Evolutionary conservation across 2,329 filamentous ascomycete genomes (phyloP), one percentile per base, ranked within the genome.

Genomic region (Diaporthe vexans): DNA sequence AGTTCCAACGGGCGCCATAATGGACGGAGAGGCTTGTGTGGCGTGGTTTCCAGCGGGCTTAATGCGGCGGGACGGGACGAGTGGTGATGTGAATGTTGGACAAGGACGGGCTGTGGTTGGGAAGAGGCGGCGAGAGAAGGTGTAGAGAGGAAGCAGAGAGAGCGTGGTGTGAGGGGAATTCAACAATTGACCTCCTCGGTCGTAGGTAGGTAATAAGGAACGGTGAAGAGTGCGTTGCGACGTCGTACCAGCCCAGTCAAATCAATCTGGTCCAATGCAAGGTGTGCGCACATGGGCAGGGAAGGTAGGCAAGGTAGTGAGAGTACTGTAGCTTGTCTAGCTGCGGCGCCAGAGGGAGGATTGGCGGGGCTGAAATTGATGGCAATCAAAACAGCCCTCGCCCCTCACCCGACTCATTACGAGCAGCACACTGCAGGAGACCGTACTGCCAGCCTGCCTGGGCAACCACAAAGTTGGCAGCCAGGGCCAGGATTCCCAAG

Each of bases 1-100:
- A 76, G 95, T 97, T 87, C 95, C 94, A 79, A 94, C 90, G 83
- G 93, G 73, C 43, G 75, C 73, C 75, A 76, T 76, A 57, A 59
- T 71, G 75, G 71, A 73, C 57, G 40, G 40, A 71, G 46, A 40
- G 56, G 40, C 8, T 26, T 52, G 46, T 54, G 46, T 48, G 40
- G 43, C 51, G 52, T 43, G 57, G 37, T 63, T 46, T 24, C 52
- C 35, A 24, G 43, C 59, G 17, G 21, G 33, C 33, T 57, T 52
- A 9, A 26, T 24, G 33, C n/a, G 57, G 8, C 43, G 26, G 33
- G 63, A n/a, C 51, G 26, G 57, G 58, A 69, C 46, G 63, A 51
- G 56, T 46, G 8, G 63, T 21, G 63, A 46, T 33, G 59, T 1
- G 59, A 63, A 63, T 33, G 26, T 8, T 8, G 13, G 59, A 46